These are phyloP conservation scores for Phanerochaete carnosa DNA, from an alignment of 768 basidiomycete species.

Conservation along the genomic window DNA sequence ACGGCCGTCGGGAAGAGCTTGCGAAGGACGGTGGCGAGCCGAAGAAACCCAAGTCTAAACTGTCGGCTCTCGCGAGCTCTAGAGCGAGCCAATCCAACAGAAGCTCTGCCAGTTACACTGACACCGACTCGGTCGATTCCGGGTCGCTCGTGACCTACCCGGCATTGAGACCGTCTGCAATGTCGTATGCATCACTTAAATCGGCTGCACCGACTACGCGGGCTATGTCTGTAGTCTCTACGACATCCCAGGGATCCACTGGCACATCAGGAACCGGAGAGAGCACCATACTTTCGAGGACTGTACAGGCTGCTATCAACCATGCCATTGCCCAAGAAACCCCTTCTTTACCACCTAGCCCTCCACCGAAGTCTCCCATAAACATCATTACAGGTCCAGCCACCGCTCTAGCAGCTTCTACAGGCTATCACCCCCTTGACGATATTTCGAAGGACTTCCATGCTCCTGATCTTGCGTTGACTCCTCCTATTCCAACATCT, in stretches of 20 bases:
- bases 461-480: too few relatives aligned
- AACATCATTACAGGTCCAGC: neutral
- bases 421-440: neutral
- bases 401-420: neutral
- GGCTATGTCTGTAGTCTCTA: constrained; percentile 8
- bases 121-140: constrained; percentile 33
- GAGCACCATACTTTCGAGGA: neutral
- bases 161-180: constrained; percentile 55
- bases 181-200: constrained; percentile 26
- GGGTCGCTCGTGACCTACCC: constrained; percentile 75
- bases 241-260: neutral
- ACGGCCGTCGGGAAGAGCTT: neutral
- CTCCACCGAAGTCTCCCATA: neutral
- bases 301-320: neutral
- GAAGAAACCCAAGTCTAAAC: constrained; percentile 50
- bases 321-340: neutral
- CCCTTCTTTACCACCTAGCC: neutral
- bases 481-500: neutral
- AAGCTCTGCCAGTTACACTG: constrained; percentile 49
- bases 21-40: neutral
- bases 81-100: constrained; percentile 39
- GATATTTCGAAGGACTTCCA: neutral
- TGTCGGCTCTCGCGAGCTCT: constrained; percentile 64
- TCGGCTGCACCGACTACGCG: constrained; percentile 35
- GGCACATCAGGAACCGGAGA: neutral